Conservation (phyloP, 176 grass and related monocot genomes). For the sorghum (Sorghum bicolor) region Sorghum_bicolor_NCBIv3 NC_012879.2:56592501-56593000, state of each 20-base stretch:
- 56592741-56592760: background rate
- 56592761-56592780: background rate
- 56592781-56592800: background rate
- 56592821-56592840: background rate
- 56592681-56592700: no score
- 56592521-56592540: no score
- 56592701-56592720: background rate
- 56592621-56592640: no score
- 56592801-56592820: no score
- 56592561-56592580: no score
- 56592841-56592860: slow-evolving; percentile 12
- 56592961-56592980: background rate
- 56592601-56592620: no score
- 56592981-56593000: background rate
- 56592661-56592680: no score
- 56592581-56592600: no score
- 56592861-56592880: background rate
- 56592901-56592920: background rate
- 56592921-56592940: background rate
- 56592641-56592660: no score
- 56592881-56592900: background rate
- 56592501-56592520: no score
- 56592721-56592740: background rate
- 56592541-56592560: no score
- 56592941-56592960: background rate